Conservation (phyloP, 345 rosid species). For the Bruguiera gymnorhiza region DNA sequence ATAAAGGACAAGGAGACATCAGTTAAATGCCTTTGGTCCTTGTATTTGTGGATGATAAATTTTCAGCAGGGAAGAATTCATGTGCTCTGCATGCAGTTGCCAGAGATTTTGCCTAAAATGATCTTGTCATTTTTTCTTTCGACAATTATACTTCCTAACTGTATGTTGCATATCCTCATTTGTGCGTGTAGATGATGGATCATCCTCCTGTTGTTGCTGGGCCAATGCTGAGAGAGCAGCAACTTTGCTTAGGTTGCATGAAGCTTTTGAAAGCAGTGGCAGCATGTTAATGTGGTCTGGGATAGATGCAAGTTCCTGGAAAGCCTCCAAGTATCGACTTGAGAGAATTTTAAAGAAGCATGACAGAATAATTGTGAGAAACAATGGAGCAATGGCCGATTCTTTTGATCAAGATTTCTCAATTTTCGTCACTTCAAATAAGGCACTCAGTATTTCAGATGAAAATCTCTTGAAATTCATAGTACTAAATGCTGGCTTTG, state of each 20-base stretch:
- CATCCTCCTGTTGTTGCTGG: conserved; percentile 81
- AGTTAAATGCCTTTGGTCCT: neutral
- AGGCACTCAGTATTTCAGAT: conserved; percentile 49
- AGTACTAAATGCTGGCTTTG: conserved; percentile 47
- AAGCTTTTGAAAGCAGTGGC: conserved; percentile 38
- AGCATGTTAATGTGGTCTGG: conserved; percentile 35
- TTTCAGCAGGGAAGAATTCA: neutral
- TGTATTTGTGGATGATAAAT: neutral
- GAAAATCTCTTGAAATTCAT: conserved; percentile 56
- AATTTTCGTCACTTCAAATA: conserved; percentile 41
- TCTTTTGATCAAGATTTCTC: conserved; percentile 50
- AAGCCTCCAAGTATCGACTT: conserved; percentile 44
- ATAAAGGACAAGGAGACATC: neutral
- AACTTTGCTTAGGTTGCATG: conserved; percentile 63
- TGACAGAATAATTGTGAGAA: conserved; percentile 50
- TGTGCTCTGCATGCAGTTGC: conserved; percentile 3
- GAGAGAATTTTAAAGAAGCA: conserved; percentile 51
- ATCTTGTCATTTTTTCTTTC: neutral
- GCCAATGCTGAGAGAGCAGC: conserved; percentile 64
- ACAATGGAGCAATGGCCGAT: conserved; percentile 48
- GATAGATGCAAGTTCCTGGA: conserved; percentile 25
- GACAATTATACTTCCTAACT: neutral
- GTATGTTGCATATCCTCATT: neutral
- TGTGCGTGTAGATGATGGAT: conserved; percentile 65
- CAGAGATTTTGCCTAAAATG: neutral